Conservation (phyloP, 208 protist genomes). For the Trypanosoma brucei region DNA sequence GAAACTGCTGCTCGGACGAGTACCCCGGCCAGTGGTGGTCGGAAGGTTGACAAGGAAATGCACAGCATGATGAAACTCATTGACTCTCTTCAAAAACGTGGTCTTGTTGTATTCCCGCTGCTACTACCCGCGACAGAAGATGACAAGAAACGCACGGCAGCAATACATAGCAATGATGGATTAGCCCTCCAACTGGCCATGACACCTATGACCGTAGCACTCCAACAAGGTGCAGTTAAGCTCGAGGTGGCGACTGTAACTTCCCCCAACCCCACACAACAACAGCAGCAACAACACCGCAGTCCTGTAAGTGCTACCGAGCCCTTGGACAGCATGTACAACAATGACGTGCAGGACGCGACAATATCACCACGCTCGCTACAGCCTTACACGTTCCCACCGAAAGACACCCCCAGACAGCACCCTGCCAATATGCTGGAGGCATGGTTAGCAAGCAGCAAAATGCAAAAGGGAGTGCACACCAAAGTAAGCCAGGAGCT, state of each 20-base stretch:
- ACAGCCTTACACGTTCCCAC: background rate
- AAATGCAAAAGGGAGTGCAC: background rate
- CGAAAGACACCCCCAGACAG: background rate
- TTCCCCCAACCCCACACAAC: background rate
- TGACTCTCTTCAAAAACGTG: conserved; percentile 13
- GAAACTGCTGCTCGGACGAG: background rate
- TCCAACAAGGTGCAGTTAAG: conserved; percentile 18
- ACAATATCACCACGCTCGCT: background rate
- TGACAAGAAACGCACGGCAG: conserved; percentile 13
- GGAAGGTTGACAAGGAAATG: conserved; percentile 8
- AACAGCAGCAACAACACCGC: background rate
- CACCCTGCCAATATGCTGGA: background rate
- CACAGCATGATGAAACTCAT: conserved; percentile 14
- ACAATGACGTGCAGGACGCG: background rate
- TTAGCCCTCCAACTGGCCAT: conserved; percentile 59
- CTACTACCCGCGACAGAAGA: conserved; percentile 10
- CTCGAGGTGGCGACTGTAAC: background rate
- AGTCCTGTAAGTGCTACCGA: background rate
- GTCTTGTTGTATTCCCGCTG: conserved; percentile 24
- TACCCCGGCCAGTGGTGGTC: conserved; percentile 1
- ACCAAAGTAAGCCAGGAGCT: background rate
- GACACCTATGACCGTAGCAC: conserved; percentile 69
- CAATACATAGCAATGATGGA: conserved; percentile 19
- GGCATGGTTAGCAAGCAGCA: background rate
- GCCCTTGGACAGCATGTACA: background rate